Evolutionary conservation across 2,329 filamentous ascomycete species (phyloP).

Genomic region (Periconia digitata): DNA sequence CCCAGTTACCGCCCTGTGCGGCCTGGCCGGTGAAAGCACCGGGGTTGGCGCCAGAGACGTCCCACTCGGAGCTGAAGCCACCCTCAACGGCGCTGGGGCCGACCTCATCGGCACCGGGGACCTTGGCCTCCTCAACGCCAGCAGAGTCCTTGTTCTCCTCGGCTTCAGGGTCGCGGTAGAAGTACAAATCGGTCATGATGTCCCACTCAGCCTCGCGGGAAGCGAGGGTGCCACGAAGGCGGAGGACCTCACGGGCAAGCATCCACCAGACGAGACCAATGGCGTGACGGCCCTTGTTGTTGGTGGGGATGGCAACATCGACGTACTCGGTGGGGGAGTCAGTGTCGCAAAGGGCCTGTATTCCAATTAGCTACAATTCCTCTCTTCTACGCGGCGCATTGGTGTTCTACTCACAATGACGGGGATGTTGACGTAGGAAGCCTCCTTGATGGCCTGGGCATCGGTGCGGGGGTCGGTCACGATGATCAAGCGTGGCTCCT

Average conservation of each 20-base stretch:
- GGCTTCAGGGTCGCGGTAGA: conserved; percentile 99
- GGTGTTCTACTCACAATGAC: conserved; percentile 64
- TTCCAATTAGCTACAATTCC: conserved; percentile 9
- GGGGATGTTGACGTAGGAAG: conserved; percentile 99
- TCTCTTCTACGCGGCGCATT: neutral
- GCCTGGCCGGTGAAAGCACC: conserved; percentile 61
- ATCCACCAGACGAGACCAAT: conserved; percentile 99
- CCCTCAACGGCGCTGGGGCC: conserved; percentile 76
- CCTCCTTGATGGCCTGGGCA: conserved; percentile 99
- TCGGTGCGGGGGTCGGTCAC: conserved; percentile 99
- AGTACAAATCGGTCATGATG: conserved; percentile 99
- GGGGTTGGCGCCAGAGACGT: conserved; percentile 67
- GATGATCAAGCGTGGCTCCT: conserved; percentile 99
- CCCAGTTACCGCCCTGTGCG: conserved; percentile 65
- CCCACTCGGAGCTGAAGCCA: conserved; percentile 84
- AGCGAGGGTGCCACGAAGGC: conserved; percentile 94
- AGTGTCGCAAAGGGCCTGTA: conserved; percentile 85
- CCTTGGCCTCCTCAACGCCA: conserved; percentile 81
- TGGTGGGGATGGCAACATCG: conserved; percentile 99
- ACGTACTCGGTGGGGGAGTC: conserved; percentile 99
- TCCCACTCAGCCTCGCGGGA: conserved; percentile 98
- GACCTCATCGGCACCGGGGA: conserved; percentile 80
- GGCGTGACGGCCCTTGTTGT: conserved; percentile 99
- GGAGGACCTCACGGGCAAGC: conserved; percentile 98
- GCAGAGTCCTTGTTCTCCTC: conserved; percentile 96